Conservation (phyloP, 352 stramenopile species). For the Plasmopara muralis region DNA sequence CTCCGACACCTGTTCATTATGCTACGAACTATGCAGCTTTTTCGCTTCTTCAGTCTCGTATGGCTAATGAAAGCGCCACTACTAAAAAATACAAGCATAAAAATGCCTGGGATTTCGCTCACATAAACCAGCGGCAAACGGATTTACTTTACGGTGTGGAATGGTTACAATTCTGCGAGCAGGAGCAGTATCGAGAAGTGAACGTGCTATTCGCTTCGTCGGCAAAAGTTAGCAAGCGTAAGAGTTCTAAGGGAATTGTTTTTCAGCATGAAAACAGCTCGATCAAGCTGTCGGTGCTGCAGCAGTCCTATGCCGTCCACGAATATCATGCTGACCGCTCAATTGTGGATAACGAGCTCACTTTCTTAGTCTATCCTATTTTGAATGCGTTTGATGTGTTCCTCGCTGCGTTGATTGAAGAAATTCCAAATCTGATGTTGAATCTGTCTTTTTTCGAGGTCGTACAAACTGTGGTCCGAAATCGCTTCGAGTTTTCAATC, state of each 20-base stretch:
- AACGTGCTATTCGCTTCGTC: conserved; percentile 30
- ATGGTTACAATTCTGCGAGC: conserved; percentile 67
- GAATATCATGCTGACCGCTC: conserved; percentile 65
- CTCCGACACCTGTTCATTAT: conserved; percentile 38
- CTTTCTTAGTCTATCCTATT: conserved; percentile 67
- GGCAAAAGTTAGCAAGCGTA: conserved; percentile 13
- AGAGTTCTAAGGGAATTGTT: conserved; percentile 11
- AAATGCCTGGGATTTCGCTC: conserved; percentile 31
- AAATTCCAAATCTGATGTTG: conserved; percentile 2
- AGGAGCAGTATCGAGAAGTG: conserved; percentile 53
- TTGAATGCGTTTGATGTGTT: conserved; percentile 56
- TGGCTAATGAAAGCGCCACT: conserved; percentile 9
- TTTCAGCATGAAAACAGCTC: conserved; percentile 25
- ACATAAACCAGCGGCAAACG: conserved; percentile 34
- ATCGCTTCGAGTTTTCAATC: conserved; percentile 76
- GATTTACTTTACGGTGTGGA: conserved; percentile 52
- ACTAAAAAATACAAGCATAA: conserved; percentile 23
- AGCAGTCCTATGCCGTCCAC: conserved; percentile 82
- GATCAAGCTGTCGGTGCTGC: conserved; percentile 51
- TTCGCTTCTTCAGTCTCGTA: conserved; percentile 21
- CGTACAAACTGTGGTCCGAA: conserved; percentile 39
- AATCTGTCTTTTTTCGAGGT: conserved; percentile 13
- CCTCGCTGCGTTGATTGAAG: conserved; percentile 22
- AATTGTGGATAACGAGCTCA: conserved; percentile 63
- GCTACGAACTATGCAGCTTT: conserved; percentile 45